Evolutionary conservation across 331 rosid genomes (phyloP), one percentile per base, ranked within the genome.

Genomic region (Malus hybrid): DNA sequence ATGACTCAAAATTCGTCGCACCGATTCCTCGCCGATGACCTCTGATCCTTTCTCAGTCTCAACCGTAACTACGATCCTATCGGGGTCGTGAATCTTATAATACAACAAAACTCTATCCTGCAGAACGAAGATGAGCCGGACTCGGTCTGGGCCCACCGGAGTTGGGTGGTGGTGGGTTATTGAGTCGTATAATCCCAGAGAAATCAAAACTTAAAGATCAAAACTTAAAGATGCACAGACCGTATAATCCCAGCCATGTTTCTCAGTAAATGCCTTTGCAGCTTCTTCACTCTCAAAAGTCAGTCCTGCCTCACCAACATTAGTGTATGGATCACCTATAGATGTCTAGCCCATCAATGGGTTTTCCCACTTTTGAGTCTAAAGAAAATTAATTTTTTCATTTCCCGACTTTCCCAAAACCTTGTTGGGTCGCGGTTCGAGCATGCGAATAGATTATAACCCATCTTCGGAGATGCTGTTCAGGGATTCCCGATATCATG

Each of bases 341-440:
- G 97, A 93, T 14, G 98, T 93, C 98, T 97, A 93, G 54, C 98
- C 98, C 98, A 91, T 93, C 84, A 93, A 81, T 66, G 97, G 98
- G 80, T 93, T 91, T 78, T 93, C 98, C 98, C 98, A 93, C 91
- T 93, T 90, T 69, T 88, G 96, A 7, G 98, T 90, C 7, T 96
- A 93, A 80, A 93, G 63, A 77, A 93, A 93, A 87, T 93, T 89
- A 86, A 93, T 86, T 85, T 83, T 90, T 96, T 24, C 95, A 93
- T 78, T 39, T 85, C 74, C 98, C 95, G 73, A 89, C 85, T 70
- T 93, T 93, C 69, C 98, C 98, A 56, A 96, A 90, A 82, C 98
- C 98, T 86, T 93, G 98, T 57, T 93, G 96, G 61, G 87, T 52
- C 14, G 98, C 98, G 64, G 98, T 89, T 83, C 96, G 88, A 76